Evolutionary conservation across 495 filamentous ascomycete genomes (phyloP).

Genomic region (Entonaema liquescens): DNA sequence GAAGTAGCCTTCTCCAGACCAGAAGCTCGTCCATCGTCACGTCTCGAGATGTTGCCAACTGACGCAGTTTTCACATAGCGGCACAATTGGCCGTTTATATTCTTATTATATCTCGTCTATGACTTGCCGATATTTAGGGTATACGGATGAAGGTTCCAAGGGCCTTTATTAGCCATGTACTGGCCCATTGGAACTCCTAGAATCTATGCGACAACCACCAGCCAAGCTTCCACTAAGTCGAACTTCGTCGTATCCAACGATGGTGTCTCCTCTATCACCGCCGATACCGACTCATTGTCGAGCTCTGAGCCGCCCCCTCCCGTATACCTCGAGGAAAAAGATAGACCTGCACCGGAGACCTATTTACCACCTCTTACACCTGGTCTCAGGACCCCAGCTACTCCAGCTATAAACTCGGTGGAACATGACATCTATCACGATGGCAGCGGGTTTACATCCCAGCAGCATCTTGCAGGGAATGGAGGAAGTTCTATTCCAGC

Average conservation of each 20-base stretch:
- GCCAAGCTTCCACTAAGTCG: slow-evolving; percentile 60
- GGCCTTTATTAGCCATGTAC: slow-evolving; percentile 76
- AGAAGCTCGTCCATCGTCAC: slow-evolving; percentile 21
- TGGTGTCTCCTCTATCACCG: slow-evolving; percentile 43
- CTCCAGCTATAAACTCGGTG: slow-evolving; percentile 61
- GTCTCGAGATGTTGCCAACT: slow-evolving; percentile 26
- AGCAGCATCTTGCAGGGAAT: slow-evolving; percentile 38
- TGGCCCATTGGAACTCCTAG: slow-evolving; percentile 93
- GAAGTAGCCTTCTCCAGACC: background rate
- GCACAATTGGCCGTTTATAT: slow-evolving; percentile 33
- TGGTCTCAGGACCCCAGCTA: slow-evolving; percentile 59
- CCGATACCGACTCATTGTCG: slow-evolving; percentile 50
- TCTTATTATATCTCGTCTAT: slow-evolving; percentile 13
- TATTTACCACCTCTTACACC: slow-evolving; percentile 48
- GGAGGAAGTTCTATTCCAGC: slow-evolving; percentile 40
- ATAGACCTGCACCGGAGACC: slow-evolving; percentile 34
- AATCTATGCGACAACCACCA: slow-evolving; percentile 77
- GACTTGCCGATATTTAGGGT: slow-evolving; percentile 14
- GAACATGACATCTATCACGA: slow-evolving; percentile 57
- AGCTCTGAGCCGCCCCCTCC: slow-evolving; percentile 43
- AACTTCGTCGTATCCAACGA: slow-evolving; percentile 53
- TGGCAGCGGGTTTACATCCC: slow-evolving; percentile 22
- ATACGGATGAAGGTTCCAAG: slow-evolving; percentile 43
- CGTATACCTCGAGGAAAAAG: slow-evolving; percentile 41
- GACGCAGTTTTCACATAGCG: slow-evolving; percentile 23